These are phyloP conservation scores for Pichia sp. DNA, from an alignment of 1,139 yeast species.

Conservation along the genomic window DNA sequence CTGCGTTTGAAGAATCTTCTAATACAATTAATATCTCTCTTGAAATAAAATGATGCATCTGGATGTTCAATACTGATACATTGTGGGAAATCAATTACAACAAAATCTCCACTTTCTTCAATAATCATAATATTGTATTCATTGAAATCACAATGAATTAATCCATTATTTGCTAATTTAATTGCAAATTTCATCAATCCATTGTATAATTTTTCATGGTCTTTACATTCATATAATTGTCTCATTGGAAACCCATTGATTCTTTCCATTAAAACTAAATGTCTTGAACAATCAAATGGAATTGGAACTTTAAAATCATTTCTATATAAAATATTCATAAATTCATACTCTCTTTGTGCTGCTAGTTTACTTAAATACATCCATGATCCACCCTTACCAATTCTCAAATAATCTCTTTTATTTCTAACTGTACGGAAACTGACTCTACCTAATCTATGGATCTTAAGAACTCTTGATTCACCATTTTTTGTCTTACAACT, in stretches of 20 bases:
- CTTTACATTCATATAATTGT: slow-evolving; percentile 60
- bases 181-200: slow-evolving; percentile 85
- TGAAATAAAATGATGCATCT: slow-evolving; percentile 82
- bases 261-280: slow-evolving; percentile 87
- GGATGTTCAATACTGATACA: slow-evolving; percentile 88
- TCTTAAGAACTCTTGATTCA: slow-evolving; percentile 65
- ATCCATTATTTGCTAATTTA: slow-evolving; percentile 74
- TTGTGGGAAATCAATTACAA: slow-evolving; percentile 97
- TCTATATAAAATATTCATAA: slow-evolving; percentile 67
- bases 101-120: slow-evolving; percentile 54
- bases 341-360: slow-evolving; percentile 86
- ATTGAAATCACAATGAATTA: slow-evolving; percentile 95
- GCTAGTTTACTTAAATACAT: slow-evolving; percentile 86
- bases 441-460: slow-evolving; percentile 89
- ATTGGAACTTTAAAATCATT: slow-evolving; percentile 82
- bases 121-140: slow-evolving; percentile 91
- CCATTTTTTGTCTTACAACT: slow-evolving; percentile 73
- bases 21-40: slow-evolving; percentile 88
- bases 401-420: slow-evolving; percentile 83
- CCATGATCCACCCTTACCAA: slow-evolving; percentile 65
- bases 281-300: slow-evolving; percentile 87
- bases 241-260: slow-evolving; percentile 88
- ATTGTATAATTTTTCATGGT: slow-evolving; percentile 66
- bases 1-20: slow-evolving; percentile 74
- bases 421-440: slow-evolving; percentile 89